Percentiles rank a stretch among this genome's conserved stretches.
These are phyloP conservation scores for Conoideocrella luteorostrata DNA, from an alignment of 2,329 filamentous ascomycete genomes.

Conservation along the genomic window DNA sequence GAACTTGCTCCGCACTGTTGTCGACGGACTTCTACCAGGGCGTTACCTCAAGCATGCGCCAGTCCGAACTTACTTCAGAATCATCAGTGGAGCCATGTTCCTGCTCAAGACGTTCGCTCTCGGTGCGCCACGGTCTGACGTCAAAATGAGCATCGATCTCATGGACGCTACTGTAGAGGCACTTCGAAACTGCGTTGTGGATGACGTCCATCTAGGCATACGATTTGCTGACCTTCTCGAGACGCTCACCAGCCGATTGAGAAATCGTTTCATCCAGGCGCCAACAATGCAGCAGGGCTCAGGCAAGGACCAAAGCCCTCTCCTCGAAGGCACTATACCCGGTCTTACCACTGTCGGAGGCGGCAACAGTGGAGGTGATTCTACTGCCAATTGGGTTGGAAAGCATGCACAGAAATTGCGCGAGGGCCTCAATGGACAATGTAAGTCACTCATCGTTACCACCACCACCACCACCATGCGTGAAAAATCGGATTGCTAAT, in stretches of 20 bases:
- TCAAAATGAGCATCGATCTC: conserved; percentile 66
- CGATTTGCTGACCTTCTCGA: conserved; percentile 79
- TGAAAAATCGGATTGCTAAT: too few relatives aligned
- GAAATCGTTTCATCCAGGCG: conserved; percentile 66
- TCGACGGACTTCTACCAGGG: conserved; percentile 66
- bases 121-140: conserved; percentile 71
- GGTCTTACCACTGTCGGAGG: not conserved
- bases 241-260: conserved; percentile 66
- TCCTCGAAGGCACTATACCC: conserved; percentile 22
- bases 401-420: conserved; percentile 33
- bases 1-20: conserved; percentile 69
- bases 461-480: too few relatives aligned
- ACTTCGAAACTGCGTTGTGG: conserved; percentile 70
- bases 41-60: conserved; percentile 77
- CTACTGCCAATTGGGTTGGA: conserved; percentile 24
- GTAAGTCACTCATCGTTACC: too few relatives aligned
- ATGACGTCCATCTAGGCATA: conserved; percentile 80
- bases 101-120: conserved; percentile 78
- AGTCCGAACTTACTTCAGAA: conserved; percentile 78
- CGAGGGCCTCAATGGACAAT: conserved; percentile 32
- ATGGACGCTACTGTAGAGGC: conserved; percentile 71
- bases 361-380: conserved; percentile 20
- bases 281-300: conserved; percentile 39
- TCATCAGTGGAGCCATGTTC: conserved; percentile 81
- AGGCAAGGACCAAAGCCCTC: conserved; percentile 35